A percentile compares a stretch with the other conserved stretches of the same genome.
Evolutionary conservation across 148 eudicot species (phyloP).

Genomic region (Pharnaceum exiguum): DNA sequence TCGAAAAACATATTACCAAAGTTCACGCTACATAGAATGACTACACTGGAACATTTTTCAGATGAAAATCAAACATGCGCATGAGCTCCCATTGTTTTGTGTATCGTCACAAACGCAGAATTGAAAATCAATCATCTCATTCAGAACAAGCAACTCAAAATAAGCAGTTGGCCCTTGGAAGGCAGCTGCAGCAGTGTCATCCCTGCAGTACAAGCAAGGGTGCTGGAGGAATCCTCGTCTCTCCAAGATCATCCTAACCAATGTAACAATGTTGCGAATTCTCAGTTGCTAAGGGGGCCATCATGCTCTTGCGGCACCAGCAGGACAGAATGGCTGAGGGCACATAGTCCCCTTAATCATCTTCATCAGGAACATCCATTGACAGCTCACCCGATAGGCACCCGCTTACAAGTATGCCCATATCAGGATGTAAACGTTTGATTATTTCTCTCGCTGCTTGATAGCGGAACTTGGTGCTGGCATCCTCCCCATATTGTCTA

Average conservation of each 20-base stretch:
- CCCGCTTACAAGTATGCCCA: conserved; percentile 1
- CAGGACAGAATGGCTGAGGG: conserved; percentile 45
- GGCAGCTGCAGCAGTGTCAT: conserved; percentile 30
- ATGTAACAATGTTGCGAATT: conserved; percentile 25
- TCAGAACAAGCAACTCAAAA: neutral
- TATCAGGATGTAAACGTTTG: neutral
- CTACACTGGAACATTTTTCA: no score
- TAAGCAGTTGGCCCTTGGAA: conserved; percentile 19
- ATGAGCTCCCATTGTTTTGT: neutral
- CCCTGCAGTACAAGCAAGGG: conserved; percentile 55
- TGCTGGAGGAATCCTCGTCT: conserved; percentile 28
- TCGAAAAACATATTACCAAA: no score
- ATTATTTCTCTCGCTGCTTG: neutral
- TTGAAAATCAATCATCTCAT: neutral
- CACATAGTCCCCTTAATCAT: conserved; percentile 42
- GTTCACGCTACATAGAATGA: no score
- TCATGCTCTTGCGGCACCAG: conserved; percentile 23
- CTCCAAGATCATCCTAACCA: conserved; percentile 20
- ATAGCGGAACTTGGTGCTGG: conserved; percentile 2
- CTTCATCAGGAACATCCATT: neutral
- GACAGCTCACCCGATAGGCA: neutral
- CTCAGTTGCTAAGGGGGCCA: conserved; percentile 27
- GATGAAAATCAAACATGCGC: no score
- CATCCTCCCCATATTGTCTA: no score
- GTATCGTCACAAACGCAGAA: neutral